These are phyloP conservation scores for Boletellus emodensis DNA, from an alignment of 768 basidiomycete genomes.

Conservation along the genomic window DNA sequence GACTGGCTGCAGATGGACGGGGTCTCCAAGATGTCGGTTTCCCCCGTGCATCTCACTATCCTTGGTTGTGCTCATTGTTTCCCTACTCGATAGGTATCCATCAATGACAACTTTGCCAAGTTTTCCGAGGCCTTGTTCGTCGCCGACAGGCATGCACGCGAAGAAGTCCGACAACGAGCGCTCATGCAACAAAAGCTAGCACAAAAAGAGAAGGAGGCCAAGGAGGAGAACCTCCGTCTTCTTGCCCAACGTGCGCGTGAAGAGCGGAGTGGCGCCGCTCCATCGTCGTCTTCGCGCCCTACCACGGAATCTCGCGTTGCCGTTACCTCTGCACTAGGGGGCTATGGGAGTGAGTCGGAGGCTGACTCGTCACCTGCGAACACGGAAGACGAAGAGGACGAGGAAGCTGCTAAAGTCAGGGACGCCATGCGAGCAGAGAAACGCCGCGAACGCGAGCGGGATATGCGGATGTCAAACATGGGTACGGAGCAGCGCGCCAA, in stretches of 20 bases:
- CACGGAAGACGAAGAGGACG: conserved; percentile 61
- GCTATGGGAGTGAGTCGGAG: conserved; percentile 80
- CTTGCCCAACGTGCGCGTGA: conserved; percentile 95
- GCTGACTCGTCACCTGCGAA: conserved; percentile 45
- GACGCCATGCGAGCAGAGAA: conserved; percentile 92
- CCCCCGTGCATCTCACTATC: neutral
- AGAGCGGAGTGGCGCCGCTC: conserved; percentile 77
- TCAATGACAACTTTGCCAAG: conserved; percentile 99
- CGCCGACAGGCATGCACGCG: conserved; percentile 95
- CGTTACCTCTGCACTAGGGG: conserved; percentile 73
- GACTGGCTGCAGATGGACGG: conserved; percentile 95
- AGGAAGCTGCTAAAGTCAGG: conserved; percentile 80
- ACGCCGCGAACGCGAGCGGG: conserved; percentile 89
- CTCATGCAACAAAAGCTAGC: conserved; percentile 99
- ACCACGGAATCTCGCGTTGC: conserved; percentile 64
- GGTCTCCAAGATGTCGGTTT: conserved; percentile 90
- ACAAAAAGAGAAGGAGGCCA: conserved; percentile 92
- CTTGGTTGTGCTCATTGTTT: neutral
- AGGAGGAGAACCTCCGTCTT: conserved; percentile 92
- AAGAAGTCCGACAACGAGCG: conserved; percentile 93
- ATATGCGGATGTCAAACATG: conserved; percentile 99
- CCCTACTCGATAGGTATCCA: conserved; percentile 67
- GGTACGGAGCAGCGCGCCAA: conserved; percentile 95
- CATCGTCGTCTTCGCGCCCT: conserved; percentile 56
- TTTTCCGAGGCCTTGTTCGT: conserved; percentile 95